Conservation (phyloP, 106 monocot species). For the Platanthera guangdongensis region DNA sequence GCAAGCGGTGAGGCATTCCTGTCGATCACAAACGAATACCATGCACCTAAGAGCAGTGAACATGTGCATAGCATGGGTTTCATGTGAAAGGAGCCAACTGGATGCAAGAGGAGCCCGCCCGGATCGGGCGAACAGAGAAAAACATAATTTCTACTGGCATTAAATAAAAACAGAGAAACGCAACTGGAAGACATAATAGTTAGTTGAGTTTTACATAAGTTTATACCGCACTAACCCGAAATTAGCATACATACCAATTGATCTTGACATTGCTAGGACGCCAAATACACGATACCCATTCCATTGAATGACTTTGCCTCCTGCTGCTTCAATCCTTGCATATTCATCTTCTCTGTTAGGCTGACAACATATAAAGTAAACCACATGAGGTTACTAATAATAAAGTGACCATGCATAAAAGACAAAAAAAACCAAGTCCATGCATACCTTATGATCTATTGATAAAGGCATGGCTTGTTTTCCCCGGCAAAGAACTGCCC, state of each 20-base stretch:
- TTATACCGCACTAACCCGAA: too few relatives aligned
- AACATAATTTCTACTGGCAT: not conserved
- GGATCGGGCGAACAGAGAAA: too few relatives aligned
- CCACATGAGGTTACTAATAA: not conserved
- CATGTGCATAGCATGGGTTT: too few relatives aligned
- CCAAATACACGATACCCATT: constrained; percentile 73
- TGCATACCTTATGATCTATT: constrained; percentile 81
- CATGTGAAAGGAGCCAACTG: too few relatives aligned
- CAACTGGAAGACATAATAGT: not conserved
- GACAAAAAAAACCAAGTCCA: not conserved
- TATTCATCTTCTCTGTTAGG: constrained; percentile 83
- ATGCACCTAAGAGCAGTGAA: too few relatives aligned
- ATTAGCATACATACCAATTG: constrained; percentile 57
- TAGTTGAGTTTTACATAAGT: not conserved
- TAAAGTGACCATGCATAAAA: not conserved
- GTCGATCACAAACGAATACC: too few relatives aligned
- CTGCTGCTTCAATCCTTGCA: constrained; percentile 73
- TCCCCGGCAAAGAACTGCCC: constrained; percentile 82
- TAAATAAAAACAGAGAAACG: not conserved
- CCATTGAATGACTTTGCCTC: constrained; percentile 85
- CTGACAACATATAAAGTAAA: constrained; percentile 27
- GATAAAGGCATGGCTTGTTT: constrained; percentile 70
- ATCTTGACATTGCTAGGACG: constrained; percentile 87
- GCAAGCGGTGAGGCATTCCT: too few relatives aligned
- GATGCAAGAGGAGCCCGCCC: too few relatives aligned